Conservation (phyloP, 805 yeast genomes). For the Yamadazyma olivae region DNA sequence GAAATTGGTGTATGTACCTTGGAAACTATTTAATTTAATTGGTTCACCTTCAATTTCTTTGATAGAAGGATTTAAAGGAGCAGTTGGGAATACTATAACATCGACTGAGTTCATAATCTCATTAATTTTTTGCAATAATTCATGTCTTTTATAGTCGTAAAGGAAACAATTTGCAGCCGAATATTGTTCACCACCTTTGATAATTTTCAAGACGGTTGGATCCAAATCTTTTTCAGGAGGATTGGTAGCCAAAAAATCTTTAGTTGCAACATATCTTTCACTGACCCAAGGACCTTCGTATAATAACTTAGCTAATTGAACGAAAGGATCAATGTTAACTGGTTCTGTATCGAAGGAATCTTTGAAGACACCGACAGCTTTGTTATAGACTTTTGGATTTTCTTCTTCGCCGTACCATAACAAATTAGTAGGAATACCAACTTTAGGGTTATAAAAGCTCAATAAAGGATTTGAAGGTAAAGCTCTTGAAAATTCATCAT, state of each 20-base stretch:
- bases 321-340: conserved; percentile 70
- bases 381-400: conserved; percentile 66
- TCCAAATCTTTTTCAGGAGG: conserved; percentile 74
- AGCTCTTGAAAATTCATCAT: conserved; percentile 78
- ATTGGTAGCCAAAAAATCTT: conserved; percentile 64
- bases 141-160: conserved; percentile 84
- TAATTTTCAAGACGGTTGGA: conserved; percentile 76
- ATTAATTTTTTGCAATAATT: conserved; percentile 63
- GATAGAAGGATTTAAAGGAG: conserved; percentile 87
- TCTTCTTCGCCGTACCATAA: conserved; percentile 80
- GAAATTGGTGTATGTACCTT: conserved; percentile 98
- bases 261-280: conserved; percentile 84
- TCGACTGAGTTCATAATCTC: conserved; percentile 59
- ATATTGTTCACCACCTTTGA: conserved; percentile 72
- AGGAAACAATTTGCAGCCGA: conserved; percentile 82
- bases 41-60: conserved; percentile 75
- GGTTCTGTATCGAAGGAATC: conserved; percentile 46
- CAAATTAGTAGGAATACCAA: conserved; percentile 74
- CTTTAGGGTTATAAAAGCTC: conserved; percentile 56
- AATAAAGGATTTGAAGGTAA: conserved; percentile 65
- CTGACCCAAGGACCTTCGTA: conserved; percentile 99
- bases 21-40: conserved; percentile 75
- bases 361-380: conserved; percentile 49
- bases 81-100: conserved; percentile 85
- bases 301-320: conserved; percentile 79